Base-by-base conservation (phyloP, 129 eudicot genomes). In the Artemisia annua region DNA sequence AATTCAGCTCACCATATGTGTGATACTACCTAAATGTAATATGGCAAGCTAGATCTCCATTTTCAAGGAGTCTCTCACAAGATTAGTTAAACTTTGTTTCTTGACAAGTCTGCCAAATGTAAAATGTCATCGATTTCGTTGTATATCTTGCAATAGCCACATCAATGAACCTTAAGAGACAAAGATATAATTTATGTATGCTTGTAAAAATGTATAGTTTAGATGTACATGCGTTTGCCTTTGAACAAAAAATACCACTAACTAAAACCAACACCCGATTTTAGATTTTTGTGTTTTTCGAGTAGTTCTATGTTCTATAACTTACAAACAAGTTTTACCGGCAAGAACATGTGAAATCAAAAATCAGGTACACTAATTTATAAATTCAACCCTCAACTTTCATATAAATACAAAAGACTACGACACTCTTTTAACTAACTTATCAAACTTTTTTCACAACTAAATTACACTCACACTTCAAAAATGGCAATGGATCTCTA, bases 401-500 rank as follows among this genome's bases (percentile, higher is more conserved):
- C 32, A 61, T 50, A 77, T 7, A 61, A 15, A 3, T 22, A 14
- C 81, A 70, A 51, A 61, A 48, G 0, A 0, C 14, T 1, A 5
- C 52, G 75, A 5, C 57, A 50, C 22, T 26, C 62, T 5, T 19
- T 59, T 56, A 14, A 22, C 76, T 50, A 78, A 62, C 24, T 52
- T 70, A 78, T 70, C 72, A 62, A 53, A 63, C 76, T 62, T 48
- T 5, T 43, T 60, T 61, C 70, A 15, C 43, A n/a, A 7, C 7
- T 22, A 11, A n/a, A 51, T 7, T 51, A 51, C 55, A n/a, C 24
- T 53, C 69, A 44, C 32, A 14, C 10, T 3, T 66, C 44, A 54
- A 68, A 54, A 68, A 89, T 89, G 98, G 88, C 91, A 19, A 69
- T 89, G 7, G 88, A 92, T 65, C 74, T 89, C 54, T 83, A 65